Base-by-base conservation (phyloP, 441 rosid species). In the Cnidoscolus chayamansa region DNA sequence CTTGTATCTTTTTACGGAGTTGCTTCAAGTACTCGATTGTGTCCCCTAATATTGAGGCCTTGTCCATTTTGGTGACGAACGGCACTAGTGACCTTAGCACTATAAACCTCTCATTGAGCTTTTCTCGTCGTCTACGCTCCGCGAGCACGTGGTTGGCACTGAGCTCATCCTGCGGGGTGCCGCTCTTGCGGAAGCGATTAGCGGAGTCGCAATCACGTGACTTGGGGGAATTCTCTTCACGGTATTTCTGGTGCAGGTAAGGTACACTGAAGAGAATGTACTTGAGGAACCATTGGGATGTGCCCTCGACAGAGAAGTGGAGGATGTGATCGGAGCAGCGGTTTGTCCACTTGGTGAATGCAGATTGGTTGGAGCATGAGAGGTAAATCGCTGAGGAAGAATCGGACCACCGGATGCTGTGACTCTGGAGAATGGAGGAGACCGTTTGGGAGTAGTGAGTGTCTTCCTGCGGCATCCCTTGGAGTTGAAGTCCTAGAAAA, bases 51-150 rank as follows among this genome's bases (percentile, higher is more conserved):
- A 94, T 92, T 6, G 99, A 94, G 7, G 93, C 96, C 83, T 94
- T 94, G 81, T 94, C 99, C 97, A 90, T 89, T 76, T 94, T 92
- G 10, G 98, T 92, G 56, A 94, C 97, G 70, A 90, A 92, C 7
- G 98, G 99, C 66, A 92, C 97, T 19, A 95, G 74, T 5, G 99
- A 91, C 72, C 97, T 81, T 35, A 95, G 58, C 0, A 90, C 82
- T 16, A 87, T 79, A 74, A 95, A 95, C 78, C 94, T 76, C 85
- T 94, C 92, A 51, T 94, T 94, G 5, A 92, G 88, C 81, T 94
- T 94, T 85, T 92, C 98, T 0, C 98, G 86, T 4, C 99, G 90
- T 31, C 98, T 93, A 37, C 99, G 86, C 84, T 94, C 98, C 0
- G 99, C 98, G 12, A 89, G 83, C 45, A 90, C 98, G 56, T 94